phyloP scores from a whole-genome alignment of 176 grass and related monocot species.

The Musa beccarii region DNA sequence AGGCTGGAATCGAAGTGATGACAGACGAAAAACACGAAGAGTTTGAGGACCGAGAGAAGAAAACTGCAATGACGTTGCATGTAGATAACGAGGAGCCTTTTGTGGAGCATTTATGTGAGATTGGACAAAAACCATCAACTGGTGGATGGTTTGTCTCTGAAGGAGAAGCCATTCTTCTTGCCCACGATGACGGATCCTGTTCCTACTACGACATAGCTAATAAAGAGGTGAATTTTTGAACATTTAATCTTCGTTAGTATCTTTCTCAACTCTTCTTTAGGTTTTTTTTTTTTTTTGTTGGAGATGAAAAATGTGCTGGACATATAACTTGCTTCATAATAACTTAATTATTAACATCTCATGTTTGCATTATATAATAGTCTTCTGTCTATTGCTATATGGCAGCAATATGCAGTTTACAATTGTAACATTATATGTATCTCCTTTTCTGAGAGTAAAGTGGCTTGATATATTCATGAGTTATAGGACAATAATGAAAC shows the following conservation, averaged over 20 bases:
- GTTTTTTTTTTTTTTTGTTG: background rate
- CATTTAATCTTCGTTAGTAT: background rate
- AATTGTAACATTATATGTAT: no score
- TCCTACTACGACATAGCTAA: slow-evolving; percentile 96
- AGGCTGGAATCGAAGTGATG: slow-evolving; percentile 53
- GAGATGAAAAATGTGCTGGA: no score
- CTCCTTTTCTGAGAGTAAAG: no score
- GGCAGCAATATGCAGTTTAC: no score
- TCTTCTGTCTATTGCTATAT: no score
- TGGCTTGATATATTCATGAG: no score
- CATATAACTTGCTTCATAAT: no score
- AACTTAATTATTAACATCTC: no score
- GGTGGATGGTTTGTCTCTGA: slow-evolving; percentile 98
- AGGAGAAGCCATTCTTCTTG: slow-evolving; percentile 50
- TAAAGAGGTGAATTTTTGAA: slow-evolving; percentile 52
- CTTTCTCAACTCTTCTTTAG: background rate
- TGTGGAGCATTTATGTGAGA: slow-evolving; percentile 49
- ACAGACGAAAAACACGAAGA: slow-evolving; percentile 66
- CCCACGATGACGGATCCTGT: slow-evolving; percentile 78
- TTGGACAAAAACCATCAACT: slow-evolving; percentile 64
- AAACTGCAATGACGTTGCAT: slow-evolving; percentile 31
- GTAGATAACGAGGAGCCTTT: slow-evolving; percentile 46
- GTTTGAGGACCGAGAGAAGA: slow-evolving; percentile 56
- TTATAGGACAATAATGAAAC: no score
- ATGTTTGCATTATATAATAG: no score